A percentile compares a stretch with the other conserved stretches of the same genome.
Conservation (phyloP, 179 eudicot species). For the Spergularia azorica region DNA sequence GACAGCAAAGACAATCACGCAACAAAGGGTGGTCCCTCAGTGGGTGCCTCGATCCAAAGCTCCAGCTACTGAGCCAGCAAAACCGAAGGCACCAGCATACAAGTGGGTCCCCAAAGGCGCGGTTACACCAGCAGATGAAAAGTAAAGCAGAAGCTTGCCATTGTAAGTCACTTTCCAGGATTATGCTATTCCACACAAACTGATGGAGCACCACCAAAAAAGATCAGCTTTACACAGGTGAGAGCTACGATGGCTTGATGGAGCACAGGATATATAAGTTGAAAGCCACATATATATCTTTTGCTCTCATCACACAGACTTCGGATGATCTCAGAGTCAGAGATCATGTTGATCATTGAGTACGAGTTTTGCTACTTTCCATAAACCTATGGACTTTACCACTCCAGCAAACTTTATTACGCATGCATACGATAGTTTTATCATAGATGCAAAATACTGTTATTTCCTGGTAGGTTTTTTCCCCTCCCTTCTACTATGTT, state of each 20-base stretch:
- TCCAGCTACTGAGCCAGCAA: slow-evolving; percentile 25
- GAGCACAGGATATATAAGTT: not conserved
- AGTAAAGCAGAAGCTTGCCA: slow-evolving; percentile 17
- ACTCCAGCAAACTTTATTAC: not conserved
- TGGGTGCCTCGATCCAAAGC: slow-evolving; percentile 45
- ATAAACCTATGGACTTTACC: not conserved
- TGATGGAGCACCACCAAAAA: slow-evolving; percentile 21
- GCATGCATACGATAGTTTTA: slow-evolving; percentile 13
- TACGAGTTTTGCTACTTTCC: not conserved
- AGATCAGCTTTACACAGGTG: not conserved
- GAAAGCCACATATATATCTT: not conserved
- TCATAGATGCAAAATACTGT: slow-evolving; percentile 6
- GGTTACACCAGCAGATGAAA: slow-evolving; percentile 21
- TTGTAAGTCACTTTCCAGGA: not conserved
- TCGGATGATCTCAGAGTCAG: not conserved
- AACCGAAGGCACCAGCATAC: slow-evolving; percentile 34
- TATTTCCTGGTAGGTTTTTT: slow-evolving; percentile 7
- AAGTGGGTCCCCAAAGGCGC: slow-evolving; percentile 47
- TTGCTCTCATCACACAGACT: not conserved
- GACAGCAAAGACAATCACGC: slow-evolving; percentile 42
- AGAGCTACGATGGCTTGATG: slow-evolving; percentile 5
- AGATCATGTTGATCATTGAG: not conserved
- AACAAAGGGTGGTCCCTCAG: slow-evolving; percentile 40
- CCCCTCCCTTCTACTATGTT: not conserved
- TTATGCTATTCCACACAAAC: slow-evolving; percentile 2